Conservation (phyloP, 805 yeast species). For the Suhomyces canberraensis region DNA sequence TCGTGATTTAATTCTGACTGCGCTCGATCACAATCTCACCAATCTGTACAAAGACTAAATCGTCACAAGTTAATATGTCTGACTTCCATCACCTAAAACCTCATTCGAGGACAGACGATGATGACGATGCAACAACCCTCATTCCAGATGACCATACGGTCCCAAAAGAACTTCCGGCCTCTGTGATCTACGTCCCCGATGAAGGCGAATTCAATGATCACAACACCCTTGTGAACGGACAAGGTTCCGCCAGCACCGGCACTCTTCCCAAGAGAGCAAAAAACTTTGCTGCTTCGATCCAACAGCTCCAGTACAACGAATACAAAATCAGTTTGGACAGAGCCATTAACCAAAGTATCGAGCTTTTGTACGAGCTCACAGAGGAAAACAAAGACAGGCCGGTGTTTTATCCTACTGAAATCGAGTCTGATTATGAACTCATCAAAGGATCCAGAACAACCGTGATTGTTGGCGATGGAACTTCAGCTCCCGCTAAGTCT, state of each 20-base stretch:
- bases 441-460: constrained; percentile 49
- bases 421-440: constrained; percentile 27
- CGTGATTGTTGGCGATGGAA: constrained; percentile 43
- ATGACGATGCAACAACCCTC: constrained; percentile 11
- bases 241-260: constrained; percentile 4
- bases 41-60: too few species aligned
- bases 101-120: too few species aligned
- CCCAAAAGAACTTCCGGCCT: constrained; percentile 12
- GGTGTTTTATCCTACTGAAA: constrained; percentile 55
- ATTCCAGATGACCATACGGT: constrained; percentile 4
- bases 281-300: constrained; percentile 49
- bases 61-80: too few species aligned
- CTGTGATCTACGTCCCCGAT: constrained; percentile 30
- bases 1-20: too few species aligned
- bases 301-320: constrained; percentile 75
- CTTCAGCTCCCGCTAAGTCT: too few species aligned
- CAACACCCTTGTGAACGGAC: constrained; percentile 29
- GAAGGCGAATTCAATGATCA: constrained; percentile 30
- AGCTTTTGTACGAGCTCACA: constrained; percentile 48
- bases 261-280: constrained; percentile 14
- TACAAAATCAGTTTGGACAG: constrained; percentile 63
- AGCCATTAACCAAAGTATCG: constrained; percentile 52
- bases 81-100: too few species aligned
- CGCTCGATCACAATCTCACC: too few species aligned
- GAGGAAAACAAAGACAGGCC: constrained; percentile 59